phyloP scores from a whole-genome alignment of 176 grass and related monocot genomes.

The Dactylis glomerata region DNA sequence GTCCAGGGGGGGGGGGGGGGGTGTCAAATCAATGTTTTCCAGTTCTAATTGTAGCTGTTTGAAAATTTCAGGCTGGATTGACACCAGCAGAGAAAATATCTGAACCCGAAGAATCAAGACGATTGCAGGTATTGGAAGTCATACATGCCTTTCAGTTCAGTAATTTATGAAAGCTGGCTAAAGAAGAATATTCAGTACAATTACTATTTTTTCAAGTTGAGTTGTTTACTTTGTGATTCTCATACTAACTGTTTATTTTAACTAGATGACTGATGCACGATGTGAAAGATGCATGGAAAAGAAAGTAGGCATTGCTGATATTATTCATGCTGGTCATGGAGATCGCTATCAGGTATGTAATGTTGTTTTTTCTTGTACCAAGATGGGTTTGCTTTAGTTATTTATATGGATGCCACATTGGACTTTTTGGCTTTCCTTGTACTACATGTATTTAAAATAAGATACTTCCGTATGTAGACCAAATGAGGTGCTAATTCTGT shows the following conservation, averaged over 20 bases:
- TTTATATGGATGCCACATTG: background rate
- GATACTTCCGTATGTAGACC: background rate
- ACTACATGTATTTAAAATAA: background rate
- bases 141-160: constrained; percentile 15
- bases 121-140: constrained; percentile 55
- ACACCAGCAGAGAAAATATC: constrained; percentile 72
- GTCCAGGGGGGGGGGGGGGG: no score
- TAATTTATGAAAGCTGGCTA: background rate
- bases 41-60: background rate
- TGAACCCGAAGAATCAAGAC: constrained; percentile 81
- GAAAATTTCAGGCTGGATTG: constrained; percentile 65
- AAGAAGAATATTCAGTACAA: constrained; percentile 11
- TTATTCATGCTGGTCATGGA: constrained; percentile 81
- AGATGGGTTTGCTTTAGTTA: background rate
- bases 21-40: background rate
- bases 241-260: constrained; percentile 31
- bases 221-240: background rate
- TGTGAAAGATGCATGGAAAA: constrained; percentile 78
- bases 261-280: constrained; percentile 89
- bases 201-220: background rate
- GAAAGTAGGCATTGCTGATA: constrained; percentile 74
- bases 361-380: background rate
- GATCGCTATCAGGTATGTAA: constrained; percentile 86
- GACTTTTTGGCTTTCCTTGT: background rate
- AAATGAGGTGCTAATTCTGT: constrained; percentile 4